Evolutionary conservation across 768 basidiomycete species (phyloP).

Genomic region (Hericium erinaceus): DNA sequence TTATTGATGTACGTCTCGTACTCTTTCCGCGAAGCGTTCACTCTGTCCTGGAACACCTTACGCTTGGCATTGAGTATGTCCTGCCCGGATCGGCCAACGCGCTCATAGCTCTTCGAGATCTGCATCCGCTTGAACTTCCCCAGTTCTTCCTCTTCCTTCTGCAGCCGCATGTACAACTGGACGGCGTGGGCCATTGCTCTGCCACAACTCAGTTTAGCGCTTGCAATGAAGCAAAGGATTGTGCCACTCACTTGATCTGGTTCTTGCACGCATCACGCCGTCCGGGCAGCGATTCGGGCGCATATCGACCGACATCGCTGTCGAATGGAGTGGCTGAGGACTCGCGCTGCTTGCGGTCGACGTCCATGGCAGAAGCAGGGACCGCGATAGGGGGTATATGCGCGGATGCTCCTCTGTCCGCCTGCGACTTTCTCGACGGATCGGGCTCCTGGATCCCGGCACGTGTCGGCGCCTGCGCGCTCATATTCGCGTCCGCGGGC

Average conservation of each 20-base stretch:
- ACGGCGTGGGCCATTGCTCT: neutral
- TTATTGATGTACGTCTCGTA: neutral
- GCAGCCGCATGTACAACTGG: neutral
- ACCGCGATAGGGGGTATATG: neutral
- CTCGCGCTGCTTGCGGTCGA: neutral
- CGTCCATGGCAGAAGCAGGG: neutral
- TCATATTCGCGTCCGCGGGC: neutral
- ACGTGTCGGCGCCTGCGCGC: neutral
- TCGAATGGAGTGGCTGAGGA: neutral
- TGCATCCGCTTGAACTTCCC: neutral
- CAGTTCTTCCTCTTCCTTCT: neutral
- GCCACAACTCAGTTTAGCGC: neutral
- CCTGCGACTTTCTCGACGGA: neutral
- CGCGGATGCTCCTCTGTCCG: neutral
- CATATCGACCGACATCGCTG: neutral
- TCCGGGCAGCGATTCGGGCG: neutral
- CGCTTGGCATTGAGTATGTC: neutral
- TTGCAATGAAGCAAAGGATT: too few species aligned
- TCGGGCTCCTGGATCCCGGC: neutral
- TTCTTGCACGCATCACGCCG: neutral
- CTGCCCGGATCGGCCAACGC: neutral
- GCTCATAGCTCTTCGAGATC: neutral
- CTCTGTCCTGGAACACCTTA: neutral
- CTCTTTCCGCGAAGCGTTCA: neutral
- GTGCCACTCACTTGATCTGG: neutral